A percentile compares a stretch with the other conserved stretches of the same genome.
Evolutionary conservation across 163 green algal species (phyloP).

Genomic region (Chlamydomonas reinhardtii): DNA sequence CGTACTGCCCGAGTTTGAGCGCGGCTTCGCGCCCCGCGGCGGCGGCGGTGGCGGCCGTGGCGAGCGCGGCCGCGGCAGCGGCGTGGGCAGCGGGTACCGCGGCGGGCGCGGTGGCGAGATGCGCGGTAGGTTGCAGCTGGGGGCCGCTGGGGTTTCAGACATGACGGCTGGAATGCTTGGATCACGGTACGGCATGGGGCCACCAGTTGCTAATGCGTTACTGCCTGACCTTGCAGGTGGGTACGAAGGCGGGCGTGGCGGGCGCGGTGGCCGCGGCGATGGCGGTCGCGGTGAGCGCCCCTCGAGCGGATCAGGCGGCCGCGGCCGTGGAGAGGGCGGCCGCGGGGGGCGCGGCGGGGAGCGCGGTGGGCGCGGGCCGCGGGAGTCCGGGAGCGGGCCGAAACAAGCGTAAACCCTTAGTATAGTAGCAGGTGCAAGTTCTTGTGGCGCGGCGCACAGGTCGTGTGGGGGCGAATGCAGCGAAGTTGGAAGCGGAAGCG

Average conservation of each 20-base stretch:
- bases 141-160: too few relatives aligned
- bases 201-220: too few relatives aligned
- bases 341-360: conserved; percentile 25
- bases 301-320: conserved; percentile 11
- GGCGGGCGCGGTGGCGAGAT: conserved; percentile 13
- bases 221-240: background rate
- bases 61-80: conserved; percentile 35
- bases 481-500: too few relatives aligned
- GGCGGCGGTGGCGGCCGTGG: conserved; percentile 13
- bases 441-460: too few relatives aligned
- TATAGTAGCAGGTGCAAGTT: background rate
- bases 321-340: conserved; percentile 2
- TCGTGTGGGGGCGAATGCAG: too few relatives aligned
- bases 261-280: conserved; percentile 26
- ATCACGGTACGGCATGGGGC: too few relatives aligned
- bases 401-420: conserved; percentile 16
- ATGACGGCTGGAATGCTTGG: too few relatives aligned
- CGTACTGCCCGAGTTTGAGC: conserved; percentile 32
- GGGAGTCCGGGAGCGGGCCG: background rate
- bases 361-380: conserved; percentile 7
- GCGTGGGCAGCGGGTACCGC: conserved; percentile 22
- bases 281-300: conserved; percentile 33
- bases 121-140: background rate
- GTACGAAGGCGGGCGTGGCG: conserved; percentile 34
- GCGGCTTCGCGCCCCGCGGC: conserved; percentile 15